Percentiles rank a stretch among this genome's conserved stretches.
These are phyloP conservation scores for Phialophora expanda DNA, from an alignment of 2,329 filamentous ascomycete species.

Conservation along the genomic window DNA sequence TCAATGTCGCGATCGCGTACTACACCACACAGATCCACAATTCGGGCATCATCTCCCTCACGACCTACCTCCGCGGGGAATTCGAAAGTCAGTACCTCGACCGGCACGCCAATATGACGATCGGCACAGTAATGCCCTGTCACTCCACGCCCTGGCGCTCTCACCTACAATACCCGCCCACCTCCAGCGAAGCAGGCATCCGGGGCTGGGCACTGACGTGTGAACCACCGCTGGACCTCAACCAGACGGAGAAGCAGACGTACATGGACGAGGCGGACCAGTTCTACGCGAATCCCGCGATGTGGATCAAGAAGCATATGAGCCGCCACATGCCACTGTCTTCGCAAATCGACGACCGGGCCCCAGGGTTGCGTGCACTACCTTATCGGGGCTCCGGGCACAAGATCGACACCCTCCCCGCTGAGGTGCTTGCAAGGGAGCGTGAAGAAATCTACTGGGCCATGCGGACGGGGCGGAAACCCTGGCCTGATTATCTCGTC, in stretches of 20 bases:
- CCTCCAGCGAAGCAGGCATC: slow-evolving; percentile 52
- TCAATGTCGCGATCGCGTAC: slow-evolving; percentile 72
- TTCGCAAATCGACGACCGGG: slow-evolving; percentile 16
- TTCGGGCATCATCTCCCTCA: slow-evolving; percentile 74
- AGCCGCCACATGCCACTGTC: slow-evolving; percentile 38
- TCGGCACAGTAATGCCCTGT: slow-evolving; percentile 90
- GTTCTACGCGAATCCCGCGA: slow-evolving; percentile 73
- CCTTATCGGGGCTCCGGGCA: neutral
- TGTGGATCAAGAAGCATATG: slow-evolving; percentile 65
- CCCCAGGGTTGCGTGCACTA: slow-evolving; percentile 43
- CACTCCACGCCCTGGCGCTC: slow-evolving; percentile 96
- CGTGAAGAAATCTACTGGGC: slow-evolving; percentile 21
- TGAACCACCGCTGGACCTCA: slow-evolving; percentile 79
- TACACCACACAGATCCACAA: slow-evolving; percentile 82
- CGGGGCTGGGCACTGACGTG: slow-evolving; percentile 85
- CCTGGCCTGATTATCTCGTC: slow-evolving; percentile 56
- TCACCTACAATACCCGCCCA: slow-evolving; percentile 72
- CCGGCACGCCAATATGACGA: slow-evolving; percentile 51
- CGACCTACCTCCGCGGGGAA: slow-evolving; percentile 74
- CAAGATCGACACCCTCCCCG: slow-evolving; percentile 16
- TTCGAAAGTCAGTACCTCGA: slow-evolving; percentile 65
- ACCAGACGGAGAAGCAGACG: slow-evolving; percentile 61
- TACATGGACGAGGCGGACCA: slow-evolving; percentile 91
- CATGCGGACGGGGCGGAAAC: slow-evolving; percentile 19
- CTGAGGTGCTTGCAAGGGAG: slow-evolving; percentile 10